Percentiles rank a stretch among this genome's conserved stretches.
These are phyloP conservation scores for Fusarium liriodendri DNA, from an alignment of 2,329 filamentous ascomycete genomes.

Conservation along the genomic window DNA sequence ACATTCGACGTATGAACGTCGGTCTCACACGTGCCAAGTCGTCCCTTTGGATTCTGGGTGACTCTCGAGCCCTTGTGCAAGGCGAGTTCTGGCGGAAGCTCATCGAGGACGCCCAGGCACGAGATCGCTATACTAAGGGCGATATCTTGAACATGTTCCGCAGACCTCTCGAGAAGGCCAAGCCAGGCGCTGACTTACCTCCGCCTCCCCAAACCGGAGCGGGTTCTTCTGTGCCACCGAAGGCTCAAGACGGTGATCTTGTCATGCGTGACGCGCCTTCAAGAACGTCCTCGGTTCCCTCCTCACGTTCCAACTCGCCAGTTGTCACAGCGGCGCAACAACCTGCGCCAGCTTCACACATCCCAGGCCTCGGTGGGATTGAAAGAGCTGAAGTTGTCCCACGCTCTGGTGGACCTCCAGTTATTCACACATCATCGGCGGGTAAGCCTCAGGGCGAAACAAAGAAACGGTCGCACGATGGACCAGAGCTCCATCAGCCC, in stretches of 20 bases:
- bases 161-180: constrained; percentile 54
- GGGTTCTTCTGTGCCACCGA: background rate
- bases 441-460: constrained; percentile 34
- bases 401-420: constrained; percentile 49
- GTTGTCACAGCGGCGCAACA: constrained; percentile 4
- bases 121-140: constrained; percentile 81
- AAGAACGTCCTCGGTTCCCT: constrained; percentile 8
- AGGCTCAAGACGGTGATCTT: constrained; percentile 26
- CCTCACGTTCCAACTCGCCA: constrained; percentile 28
- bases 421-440: constrained; percentile 53
- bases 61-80: constrained; percentile 85
- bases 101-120: constrained; percentile 80
- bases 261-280: constrained; percentile 36
- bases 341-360: constrained; percentile 13
- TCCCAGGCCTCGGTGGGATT: constrained; percentile 31
- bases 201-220: background rate
- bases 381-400: constrained; percentile 31
- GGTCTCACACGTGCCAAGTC: constrained; percentile 96
- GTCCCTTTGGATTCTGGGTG: constrained; percentile 95
- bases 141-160: constrained; percentile 63
- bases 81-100: constrained; percentile 92
- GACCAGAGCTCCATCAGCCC: constrained; percentile 45
- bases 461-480: constrained; percentile 60
- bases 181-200: constrained; percentile 38
- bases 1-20: constrained; percentile 99